These are phyloP conservation scores for Paraglomus brasilianum DNA, from an alignment of 192 early-diverging fungal species.

Conservation along the genomic window DNA sequence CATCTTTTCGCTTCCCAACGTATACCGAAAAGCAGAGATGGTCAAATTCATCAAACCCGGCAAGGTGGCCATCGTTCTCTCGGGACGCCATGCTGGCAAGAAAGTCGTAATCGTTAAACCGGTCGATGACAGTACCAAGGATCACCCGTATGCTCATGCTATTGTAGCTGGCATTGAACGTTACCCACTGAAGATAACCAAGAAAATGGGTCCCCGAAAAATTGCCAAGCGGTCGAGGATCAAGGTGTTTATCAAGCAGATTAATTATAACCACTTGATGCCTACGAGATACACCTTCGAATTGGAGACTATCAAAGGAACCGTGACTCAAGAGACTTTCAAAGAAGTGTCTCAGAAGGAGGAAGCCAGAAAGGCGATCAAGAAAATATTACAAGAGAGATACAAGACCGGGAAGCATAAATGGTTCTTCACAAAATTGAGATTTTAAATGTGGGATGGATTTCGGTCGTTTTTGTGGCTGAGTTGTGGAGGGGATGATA, in stretches of 20 bases:
- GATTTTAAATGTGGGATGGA: constrained; percentile 65
- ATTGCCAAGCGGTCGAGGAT: constrained; percentile 95
- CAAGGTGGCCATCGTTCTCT: constrained; percentile 97
- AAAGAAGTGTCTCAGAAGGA: constrained; percentile 93
- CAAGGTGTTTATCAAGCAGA: constrained; percentile 98
- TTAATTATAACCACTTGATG: constrained; percentile 99
- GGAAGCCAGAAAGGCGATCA: constrained; percentile 90
- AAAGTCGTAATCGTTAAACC: constrained; percentile 99
- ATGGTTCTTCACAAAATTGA: constrained; percentile 99
- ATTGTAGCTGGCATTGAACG: constrained; percentile 97
- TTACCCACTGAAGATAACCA: constrained; percentile 97
- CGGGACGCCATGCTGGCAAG: constrained; percentile 98
- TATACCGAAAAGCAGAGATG: constrained; percentile 1
- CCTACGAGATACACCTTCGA: constrained; percentile 95
- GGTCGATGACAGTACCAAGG: constrained; percentile 96
- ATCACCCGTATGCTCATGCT: constrained; percentile 96
- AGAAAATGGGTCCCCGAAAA: constrained; percentile 92
- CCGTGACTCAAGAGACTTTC: constrained; percentile 83
- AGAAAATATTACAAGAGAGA: constrained; percentile 95
- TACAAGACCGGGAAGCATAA: constrained; percentile 99
- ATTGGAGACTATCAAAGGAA: constrained; percentile 89
- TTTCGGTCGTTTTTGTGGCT: constrained; percentile 6
- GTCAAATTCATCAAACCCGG: constrained; percentile 31
- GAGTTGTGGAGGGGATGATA: background rate
- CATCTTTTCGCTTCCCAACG: too few species aligned